These are phyloP conservation scores for Chrysopogon serrulatus DNA, from an alignment of 176 grass and related monocot species.

Conservation along the genomic window DNA sequence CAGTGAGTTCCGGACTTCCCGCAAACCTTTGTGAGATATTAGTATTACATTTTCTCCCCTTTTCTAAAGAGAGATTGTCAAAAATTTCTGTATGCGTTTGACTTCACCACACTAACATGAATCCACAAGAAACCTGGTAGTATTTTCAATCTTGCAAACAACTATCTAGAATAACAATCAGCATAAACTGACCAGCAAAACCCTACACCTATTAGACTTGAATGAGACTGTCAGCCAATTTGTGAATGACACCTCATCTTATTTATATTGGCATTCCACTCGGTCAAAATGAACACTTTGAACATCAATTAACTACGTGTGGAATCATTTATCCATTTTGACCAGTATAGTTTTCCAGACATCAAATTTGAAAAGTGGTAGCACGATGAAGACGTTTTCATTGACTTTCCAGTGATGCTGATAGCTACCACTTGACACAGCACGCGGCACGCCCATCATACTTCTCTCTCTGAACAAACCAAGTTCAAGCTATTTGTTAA, in stretches of 20 bases:
- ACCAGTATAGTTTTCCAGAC: neutral
- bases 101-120: neutral
- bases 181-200: neutral
- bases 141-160: neutral
- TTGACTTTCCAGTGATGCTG: neutral
- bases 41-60: neutral
- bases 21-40: neutral
- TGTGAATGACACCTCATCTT: neutral
- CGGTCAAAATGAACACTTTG: neutral
- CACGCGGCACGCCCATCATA: neutral
- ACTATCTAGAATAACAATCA: neutral
- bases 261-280: neutral
- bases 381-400: neutral
- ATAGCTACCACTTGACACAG: neutral
- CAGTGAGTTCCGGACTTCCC: neutral
- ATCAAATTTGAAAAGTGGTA: neutral
- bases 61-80: neutral
- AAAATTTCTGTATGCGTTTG: neutral
- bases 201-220: neutral
- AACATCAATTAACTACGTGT: constrained; percentile 7
- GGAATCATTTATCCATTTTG: constrained; percentile 4
- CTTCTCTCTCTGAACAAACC: neutral
- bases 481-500: neutral
- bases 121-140: neutral
- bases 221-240: neutral